Base-by-base conservation (phyloP, 2,329 filamentous ascomycete genomes). In the Emericellopsis atlantica region DNA sequence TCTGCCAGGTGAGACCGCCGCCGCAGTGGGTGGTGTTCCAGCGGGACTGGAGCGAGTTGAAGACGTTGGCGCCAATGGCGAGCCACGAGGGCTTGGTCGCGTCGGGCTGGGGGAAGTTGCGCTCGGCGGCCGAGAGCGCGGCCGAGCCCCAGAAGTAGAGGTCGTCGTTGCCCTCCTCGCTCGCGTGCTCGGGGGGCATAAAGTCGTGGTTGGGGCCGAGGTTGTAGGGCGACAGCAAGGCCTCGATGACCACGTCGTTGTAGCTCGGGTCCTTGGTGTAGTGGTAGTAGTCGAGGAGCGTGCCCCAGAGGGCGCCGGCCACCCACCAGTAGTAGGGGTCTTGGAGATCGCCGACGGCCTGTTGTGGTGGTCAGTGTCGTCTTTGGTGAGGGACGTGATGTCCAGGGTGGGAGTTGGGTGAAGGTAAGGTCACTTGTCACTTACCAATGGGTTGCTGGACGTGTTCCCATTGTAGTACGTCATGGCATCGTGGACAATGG, bases 1-100 rank as follows among this genome's bases (percentile, higher is more conserved):
- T 87, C 64, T 94, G 86, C 84, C 84, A 90, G 43, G 76, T 69
- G 37, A 92, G 62, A 5, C 86, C 87, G 45, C 86, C 86, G 22
- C 67, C 69, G 52, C 86, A 93, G 32, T 65, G 60, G 0, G 66
- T 62, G 1, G 63, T 69, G 54, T 89, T 79, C 86, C 86, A 92
- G 36, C 86, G 75, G 18, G 59, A 58, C 5, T 69, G 70, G 52
- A 88, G 80, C 35, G 73, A 71, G 55, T 88, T 79, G 69, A 85
- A 92, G 26, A 84, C 74, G 47, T 83, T 84, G 49, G 72, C 67
- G 7, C 74, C 75, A 22, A 92, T 69, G 21, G 80, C 65, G 15
- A 84, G 65, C 76, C 81, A 87, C 8, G 71, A 64, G 1, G 80
- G 79, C 32, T 74, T 60, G 14, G 55, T 55, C 8, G 59, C 50